Base-by-base conservation (phyloP, 2,329 filamentous ascomycete species). In the Venturia pyrina region DNA sequence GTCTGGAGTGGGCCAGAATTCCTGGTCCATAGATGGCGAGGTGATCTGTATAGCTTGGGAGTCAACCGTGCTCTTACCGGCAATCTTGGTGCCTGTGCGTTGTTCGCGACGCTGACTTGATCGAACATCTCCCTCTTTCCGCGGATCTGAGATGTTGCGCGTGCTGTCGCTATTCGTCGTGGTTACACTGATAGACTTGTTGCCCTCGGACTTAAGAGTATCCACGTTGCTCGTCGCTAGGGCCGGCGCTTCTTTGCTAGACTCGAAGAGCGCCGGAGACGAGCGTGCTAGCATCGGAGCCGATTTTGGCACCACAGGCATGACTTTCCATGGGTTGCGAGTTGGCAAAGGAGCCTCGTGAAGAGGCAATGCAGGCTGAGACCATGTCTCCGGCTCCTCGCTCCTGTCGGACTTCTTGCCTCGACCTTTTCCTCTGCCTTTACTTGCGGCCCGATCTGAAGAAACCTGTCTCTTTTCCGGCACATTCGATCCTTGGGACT, bases 1-100 rank as follows among this genome's bases (percentile, higher is more conserved):
- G 70, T 96, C 91, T 0, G 92, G 92, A 2, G 93, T 98, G 19
- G 95, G 95, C 95, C 95, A 99, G 24, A 87, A 87, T 64, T 86
- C 80, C 62, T 90, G 83, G 75, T 98, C 93, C 67, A 85, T 87
- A 34, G 90, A 90, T 43, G 85, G 80, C 53, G 78, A 74, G 59
- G 76, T 72, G 17, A 73, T 73, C n/a, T 67, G 60, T 28, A 69
- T 62, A 57, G 66, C 63, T 66, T 74, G 76, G 64, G 53, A 6
- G 28, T 59, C 32, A 1, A 37, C 32, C 11, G 74, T 21, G 19
- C 21, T 44, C 21, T 43, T 62, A 68, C 15, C 70, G 50, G 6
- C 66, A 34, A 28, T 67, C 56, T 63, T 71, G 41, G 41, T 75
- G 32, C 61, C 46, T 8, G 75, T 72, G 66, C 60, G 60, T 7